These are phyloP conservation scores for Aspergillus tanneri DNA, from an alignment of 2,329 filamentous ascomycete genomes.

Conservation along the genomic window DNA sequence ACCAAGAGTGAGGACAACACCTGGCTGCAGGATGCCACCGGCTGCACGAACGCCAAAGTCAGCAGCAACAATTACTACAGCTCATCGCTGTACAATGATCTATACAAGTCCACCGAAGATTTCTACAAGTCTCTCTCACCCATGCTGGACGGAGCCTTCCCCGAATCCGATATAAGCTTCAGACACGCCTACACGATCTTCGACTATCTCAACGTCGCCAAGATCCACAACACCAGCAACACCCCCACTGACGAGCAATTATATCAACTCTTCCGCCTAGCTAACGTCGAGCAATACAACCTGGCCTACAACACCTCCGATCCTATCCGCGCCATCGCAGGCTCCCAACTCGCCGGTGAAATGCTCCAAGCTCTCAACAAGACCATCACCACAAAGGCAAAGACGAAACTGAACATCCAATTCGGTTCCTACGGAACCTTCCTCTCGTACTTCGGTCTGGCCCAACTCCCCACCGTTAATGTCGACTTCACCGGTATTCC, in stretches of 20 bases:
- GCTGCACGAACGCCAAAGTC: slow-evolving; percentile 55
- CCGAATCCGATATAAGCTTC: slow-evolving; percentile 50
- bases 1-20: slow-evolving; percentile 58
- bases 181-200: slow-evolving; percentile 67
- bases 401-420: slow-evolving; percentile 51
- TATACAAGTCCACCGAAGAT: slow-evolving; percentile 50
- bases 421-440: slow-evolving; percentile 64
- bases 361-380: slow-evolving; percentile 51
- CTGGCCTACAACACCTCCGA: slow-evolving; percentile 71
- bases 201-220: slow-evolving; percentile 62
- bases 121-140: slow-evolving; percentile 56
- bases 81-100: slow-evolving; percentile 50
- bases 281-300: slow-evolving; percentile 76
- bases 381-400: slow-evolving; percentile 39
- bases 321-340: slow-evolving; percentile 51
- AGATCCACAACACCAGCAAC: slow-evolving; percentile 59
- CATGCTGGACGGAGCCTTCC: slow-evolving; percentile 55
- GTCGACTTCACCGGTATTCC: slow-evolving; percentile 71
- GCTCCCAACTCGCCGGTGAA: slow-evolving; percentile 65
- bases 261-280: slow-evolving; percentile 67
- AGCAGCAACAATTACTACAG: slow-evolving; percentile 61
- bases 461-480: slow-evolving; percentile 51
- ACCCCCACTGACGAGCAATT: slow-evolving; percentile 62
- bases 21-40: slow-evolving; percentile 60
- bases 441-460: slow-evolving; percentile 61